phyloP scores from a whole-genome alignment of 2,329 filamentous ascomycete species.

The Fusarium paranaense region DNA sequence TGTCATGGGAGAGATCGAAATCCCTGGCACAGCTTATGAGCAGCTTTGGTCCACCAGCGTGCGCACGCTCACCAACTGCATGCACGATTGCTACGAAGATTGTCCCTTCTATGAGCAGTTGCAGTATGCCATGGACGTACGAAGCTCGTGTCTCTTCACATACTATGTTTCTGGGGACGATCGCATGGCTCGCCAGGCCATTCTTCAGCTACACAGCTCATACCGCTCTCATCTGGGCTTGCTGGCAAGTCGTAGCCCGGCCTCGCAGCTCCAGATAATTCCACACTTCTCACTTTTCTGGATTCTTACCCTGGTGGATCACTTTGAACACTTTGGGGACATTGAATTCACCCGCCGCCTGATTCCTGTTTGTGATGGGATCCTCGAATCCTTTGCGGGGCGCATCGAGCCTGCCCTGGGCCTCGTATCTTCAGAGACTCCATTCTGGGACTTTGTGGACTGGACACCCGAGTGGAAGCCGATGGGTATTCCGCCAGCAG shows the following conservation, averaged over 20 bases:
- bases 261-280: conserved; percentile 49
- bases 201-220: conserved; percentile 40
- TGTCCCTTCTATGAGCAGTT: conserved; percentile 51
- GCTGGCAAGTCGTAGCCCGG: conserved; percentile 49
- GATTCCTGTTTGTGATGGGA: background rate
- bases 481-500: background rate
- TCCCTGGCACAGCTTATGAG: background rate
- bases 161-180: conserved; percentile 47
- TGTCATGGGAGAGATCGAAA: background rate
- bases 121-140: conserved; percentile 46
- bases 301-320: conserved; percentile 50
- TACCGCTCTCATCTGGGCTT: conserved; percentile 41
- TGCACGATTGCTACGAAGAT: conserved; percentile 48
- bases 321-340: conserved; percentile 23
- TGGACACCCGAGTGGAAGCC: background rate
- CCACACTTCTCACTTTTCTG: conserved; percentile 52
- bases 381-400: background rate
- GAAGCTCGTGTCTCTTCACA: conserved; percentile 45
- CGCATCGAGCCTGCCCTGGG: background rate
- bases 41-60: conserved; percentile 23
- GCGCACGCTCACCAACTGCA: conserved; percentile 38
- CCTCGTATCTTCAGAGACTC: background rate
- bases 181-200: conserved; percentile 45
- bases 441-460: background rate
- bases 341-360: background rate